A percentile compares a stretch with the other conserved stretches of the same genome.
phyloP scores from a whole-genome alignment of 192 early-diverging fungal genomes.

The Bifiguratus adelaidae region DNA sequence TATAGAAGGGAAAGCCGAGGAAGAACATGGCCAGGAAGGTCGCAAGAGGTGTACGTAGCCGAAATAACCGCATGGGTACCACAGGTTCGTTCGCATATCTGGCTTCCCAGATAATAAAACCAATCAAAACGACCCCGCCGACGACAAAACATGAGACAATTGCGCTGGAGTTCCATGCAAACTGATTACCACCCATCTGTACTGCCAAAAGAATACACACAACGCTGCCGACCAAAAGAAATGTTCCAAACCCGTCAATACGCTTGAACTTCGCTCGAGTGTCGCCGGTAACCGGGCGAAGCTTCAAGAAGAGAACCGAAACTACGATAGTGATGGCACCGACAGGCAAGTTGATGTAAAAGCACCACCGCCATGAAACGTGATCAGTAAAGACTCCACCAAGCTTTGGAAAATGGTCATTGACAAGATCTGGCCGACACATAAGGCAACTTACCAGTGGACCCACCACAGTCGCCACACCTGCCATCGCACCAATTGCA shows the following conservation, averaged over 20 bases:
- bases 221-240: conserved; percentile 33
- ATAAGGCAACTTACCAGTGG: conserved; percentile 87
- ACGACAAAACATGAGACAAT: conserved; percentile 38
- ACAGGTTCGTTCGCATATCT: conserved; percentile 63
- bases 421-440: no score
- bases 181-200: conserved; percentile 46
- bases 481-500: conserved; percentile 67
- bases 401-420: no score
- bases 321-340: conserved; percentile 21
- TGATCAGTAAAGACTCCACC: neutral
- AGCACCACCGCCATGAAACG: conserved; percentile 25
- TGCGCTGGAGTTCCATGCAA: conserved; percentile 45
- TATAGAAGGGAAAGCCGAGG: conserved; percentile 45
- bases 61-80: conserved; percentile 44
- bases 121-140: conserved; percentile 16
- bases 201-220: conserved; percentile 49
- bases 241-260: conserved; percentile 53
- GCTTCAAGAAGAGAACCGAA: conserved; percentile 36
- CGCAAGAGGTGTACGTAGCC: conserved; percentile 42
- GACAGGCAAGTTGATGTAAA: conserved; percentile 47
- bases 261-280: conserved; percentile 36
- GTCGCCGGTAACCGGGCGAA: conserved; percentile 33
- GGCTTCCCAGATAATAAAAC: conserved; percentile 42
- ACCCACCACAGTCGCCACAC: conserved; percentile 67
- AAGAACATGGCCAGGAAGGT: conserved; percentile 50